phyloP scores from a whole-genome alignment of 2,329 filamentous ascomycete genomes.

The Penicillium frequentans region DNA sequence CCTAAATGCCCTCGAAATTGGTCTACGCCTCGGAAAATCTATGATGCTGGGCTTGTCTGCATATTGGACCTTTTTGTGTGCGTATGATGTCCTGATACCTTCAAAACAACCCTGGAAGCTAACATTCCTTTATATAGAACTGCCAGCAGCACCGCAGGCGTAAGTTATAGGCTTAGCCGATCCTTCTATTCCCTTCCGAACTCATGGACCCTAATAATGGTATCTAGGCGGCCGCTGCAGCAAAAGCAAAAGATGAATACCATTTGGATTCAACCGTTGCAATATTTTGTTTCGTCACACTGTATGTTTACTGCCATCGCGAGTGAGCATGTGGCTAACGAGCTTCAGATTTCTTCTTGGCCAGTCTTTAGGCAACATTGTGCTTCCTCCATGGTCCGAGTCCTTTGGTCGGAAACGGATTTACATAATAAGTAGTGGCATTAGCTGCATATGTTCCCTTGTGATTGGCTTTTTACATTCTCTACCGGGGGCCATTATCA shows the following conservation, averaged over 20 bases:
- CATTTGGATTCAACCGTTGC: conserved; percentile 24
- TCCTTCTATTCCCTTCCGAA: background rate
- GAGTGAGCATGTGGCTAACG: background rate
- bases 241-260: conserved; percentile 28
- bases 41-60: conserved; percentile 29
- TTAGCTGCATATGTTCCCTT: conserved; percentile 35
- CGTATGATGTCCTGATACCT: background rate
- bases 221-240: conserved; percentile 31
- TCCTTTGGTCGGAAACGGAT: conserved; percentile 39
- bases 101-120: background rate
- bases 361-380: conserved; percentile 33
- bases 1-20: conserved; percentile 35
- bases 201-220: no score
- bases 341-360: conserved; percentile 34
- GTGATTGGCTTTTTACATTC: conserved; percentile 40
- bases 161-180: conserved; percentile 15
- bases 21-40: conserved; percentile 26
- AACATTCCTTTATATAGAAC: conserved; percentile 25
- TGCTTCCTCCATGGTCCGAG: conserved; percentile 40
- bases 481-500: conserved; percentile 39
- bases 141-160: conserved; percentile 36
- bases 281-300: conserved; percentile 33
- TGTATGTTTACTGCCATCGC: conserved; percentile 9
- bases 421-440: conserved; percentile 31
- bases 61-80: conserved; percentile 37